phyloP scores from a whole-genome alignment of 2,329 filamentous ascomycete genomes.

The Venturia effusa region DNA sequence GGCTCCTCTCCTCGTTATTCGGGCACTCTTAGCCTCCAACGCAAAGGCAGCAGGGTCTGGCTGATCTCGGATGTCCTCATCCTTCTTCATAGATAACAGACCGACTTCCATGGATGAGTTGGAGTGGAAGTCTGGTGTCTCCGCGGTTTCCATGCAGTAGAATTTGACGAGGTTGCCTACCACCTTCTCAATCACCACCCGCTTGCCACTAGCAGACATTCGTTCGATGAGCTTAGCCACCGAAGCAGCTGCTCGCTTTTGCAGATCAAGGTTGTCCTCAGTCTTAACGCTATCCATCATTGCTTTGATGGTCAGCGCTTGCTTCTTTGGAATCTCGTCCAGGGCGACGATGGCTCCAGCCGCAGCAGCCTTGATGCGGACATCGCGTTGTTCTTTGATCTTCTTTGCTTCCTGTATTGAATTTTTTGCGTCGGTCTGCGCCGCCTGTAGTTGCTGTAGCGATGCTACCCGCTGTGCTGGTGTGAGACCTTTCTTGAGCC shows the following conservation, averaged over 20 bases:
- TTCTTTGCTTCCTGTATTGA: slow-evolving; percentile 71
- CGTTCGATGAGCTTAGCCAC: slow-evolving; percentile 78
- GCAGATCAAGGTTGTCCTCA: slow-evolving; percentile 83
- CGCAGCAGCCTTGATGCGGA: slow-evolving; percentile 75
- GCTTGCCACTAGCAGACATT: slow-evolving; percentile 69
- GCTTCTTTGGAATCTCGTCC: slow-evolving; percentile 81
- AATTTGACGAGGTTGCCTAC: slow-evolving; percentile 95
- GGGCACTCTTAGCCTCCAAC: slow-evolving; percentile 74
- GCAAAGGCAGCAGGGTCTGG: slow-evolving; percentile 85
- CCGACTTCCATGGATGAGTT: slow-evolving; percentile 68
- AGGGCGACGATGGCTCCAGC: slow-evolving; percentile 85
- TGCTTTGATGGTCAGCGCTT: slow-evolving; percentile 81
- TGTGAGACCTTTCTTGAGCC: slow-evolving; percentile 76
- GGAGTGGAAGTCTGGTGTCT: slow-evolving; percentile 87
- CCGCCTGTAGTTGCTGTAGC: slow-evolving; percentile 66
- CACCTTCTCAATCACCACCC: slow-evolving; percentile 86
- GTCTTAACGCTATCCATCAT: slow-evolving; percentile 98
- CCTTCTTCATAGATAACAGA: slow-evolving; percentile 89
- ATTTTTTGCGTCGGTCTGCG: slow-evolving; percentile 55
- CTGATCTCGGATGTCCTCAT: slow-evolving; percentile 90
- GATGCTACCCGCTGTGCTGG: slow-evolving; percentile 81
- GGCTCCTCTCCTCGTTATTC: slow-evolving; percentile 82
- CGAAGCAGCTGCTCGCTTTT: slow-evolving; percentile 73
- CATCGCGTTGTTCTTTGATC: slow-evolving; percentile 71
- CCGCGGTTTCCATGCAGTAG: slow-evolving; percentile 92